These are phyloP conservation scores for Cenchrus fungigraminus DNA, from an alignment of 176 grass and related monocot species.

Conservation along the genomic window DNA sequence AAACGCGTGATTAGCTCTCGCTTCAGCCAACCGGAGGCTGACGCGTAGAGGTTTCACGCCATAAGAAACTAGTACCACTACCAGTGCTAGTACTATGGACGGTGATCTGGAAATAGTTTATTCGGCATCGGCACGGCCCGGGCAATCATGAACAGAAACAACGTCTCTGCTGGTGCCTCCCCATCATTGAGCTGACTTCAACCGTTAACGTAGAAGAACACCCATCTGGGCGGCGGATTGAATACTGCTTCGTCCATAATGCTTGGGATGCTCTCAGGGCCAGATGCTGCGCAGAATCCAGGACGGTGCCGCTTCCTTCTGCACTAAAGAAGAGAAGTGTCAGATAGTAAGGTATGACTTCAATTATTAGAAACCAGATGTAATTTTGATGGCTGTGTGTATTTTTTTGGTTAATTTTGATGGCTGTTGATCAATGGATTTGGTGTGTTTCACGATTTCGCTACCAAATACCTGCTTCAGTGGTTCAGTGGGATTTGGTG, in stretches of 20 bases:
- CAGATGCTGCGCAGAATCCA: neutral
- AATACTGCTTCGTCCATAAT: neutral
- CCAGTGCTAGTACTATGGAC: conserved; percentile 31
- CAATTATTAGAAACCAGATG: neutral
- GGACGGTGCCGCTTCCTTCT: neutral
- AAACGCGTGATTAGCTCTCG: conserved; percentile 2
- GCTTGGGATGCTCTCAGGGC: neutral
- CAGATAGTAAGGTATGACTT: neutral
- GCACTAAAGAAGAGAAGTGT: neutral
- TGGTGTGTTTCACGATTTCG: neutral
- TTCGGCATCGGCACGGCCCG: neutral
- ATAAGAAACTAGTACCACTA: neutral
- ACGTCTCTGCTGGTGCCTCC: conserved; percentile 9
- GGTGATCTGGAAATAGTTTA: conserved; percentile 39
- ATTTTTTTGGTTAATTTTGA: neutral
- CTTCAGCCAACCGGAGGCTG: neutral
- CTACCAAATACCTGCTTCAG: neutral
- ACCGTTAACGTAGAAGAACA: neutral
- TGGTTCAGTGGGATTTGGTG: neutral
- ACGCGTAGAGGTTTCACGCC: neutral
- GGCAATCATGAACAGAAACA: conserved; percentile 10
- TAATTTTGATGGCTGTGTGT: neutral
- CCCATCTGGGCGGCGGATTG: conserved; percentile 30
- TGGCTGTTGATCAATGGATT: neutral
- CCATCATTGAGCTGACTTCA: conserved; percentile 35